These are phyloP conservation scores for Tetrahymena malaccensis DNA, from an alignment of 73 alveolate species.

Conservation along the genomic window DNA sequence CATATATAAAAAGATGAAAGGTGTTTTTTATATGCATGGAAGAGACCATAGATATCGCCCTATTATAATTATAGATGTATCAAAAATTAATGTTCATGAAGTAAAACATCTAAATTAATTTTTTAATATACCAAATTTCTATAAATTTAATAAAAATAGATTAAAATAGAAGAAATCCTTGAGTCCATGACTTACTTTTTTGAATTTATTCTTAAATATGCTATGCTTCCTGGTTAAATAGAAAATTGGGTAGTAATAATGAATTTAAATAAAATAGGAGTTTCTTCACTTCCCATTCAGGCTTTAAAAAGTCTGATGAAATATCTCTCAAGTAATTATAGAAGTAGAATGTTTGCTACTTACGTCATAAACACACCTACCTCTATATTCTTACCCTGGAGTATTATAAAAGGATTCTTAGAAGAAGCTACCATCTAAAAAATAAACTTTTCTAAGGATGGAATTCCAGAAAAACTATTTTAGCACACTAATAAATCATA, in stretches of 20 bases:
- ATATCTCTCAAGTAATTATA: slow-evolving; percentile 28
- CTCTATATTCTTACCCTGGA: slow-evolving; percentile 40
- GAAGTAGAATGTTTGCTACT: slow-evolving; percentile 46
- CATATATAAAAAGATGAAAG: not conserved
- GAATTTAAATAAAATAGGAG: slow-evolving; percentile 35
- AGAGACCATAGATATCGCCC: slow-evolving; percentile 50
- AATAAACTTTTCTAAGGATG: not conserved
- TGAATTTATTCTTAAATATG: slow-evolving; percentile 1
- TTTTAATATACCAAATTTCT: too few species aligned
- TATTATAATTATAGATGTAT: slow-evolving; percentile 33
- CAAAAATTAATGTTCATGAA: slow-evolving; percentile 2
- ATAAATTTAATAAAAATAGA: not conserved
- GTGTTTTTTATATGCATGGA: slow-evolving; percentile 50
- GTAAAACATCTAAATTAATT: not conserved
- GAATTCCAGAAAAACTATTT: not conserved
- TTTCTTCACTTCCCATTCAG: slow-evolving; percentile 25
- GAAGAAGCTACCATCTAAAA: slow-evolving; percentile 40
- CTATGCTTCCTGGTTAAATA: slow-evolving; percentile 38
- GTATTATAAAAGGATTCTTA: slow-evolving; percentile 36
- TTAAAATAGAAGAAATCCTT: not conserved
- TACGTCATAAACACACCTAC: slow-evolving; percentile 43
- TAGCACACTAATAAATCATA: slow-evolving; percentile 1
- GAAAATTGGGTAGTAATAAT: slow-evolving; percentile 42
- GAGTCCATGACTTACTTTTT: not conserved
- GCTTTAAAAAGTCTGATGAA: slow-evolving; percentile 34